Percentiles rank a stretch among this genome's conserved stretches.
phyloP scores from a whole-genome alignment of 176 grass and related monocot species.

The Tuctoria greenei region DNA sequence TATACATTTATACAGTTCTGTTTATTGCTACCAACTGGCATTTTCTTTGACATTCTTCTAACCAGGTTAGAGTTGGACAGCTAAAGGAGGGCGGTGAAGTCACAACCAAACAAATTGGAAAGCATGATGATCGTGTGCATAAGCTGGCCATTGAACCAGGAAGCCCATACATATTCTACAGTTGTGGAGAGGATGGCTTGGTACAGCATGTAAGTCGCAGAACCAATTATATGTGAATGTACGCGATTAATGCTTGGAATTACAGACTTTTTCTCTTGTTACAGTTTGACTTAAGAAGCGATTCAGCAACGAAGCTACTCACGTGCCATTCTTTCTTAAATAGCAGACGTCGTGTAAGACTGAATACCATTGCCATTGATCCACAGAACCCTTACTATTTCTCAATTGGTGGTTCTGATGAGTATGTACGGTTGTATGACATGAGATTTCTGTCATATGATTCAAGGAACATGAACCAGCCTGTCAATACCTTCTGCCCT shows the following conservation, averaged over 20 bases:
- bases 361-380: slow-evolving; percentile 79
- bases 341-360: slow-evolving; percentile 43
- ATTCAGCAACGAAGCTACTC: slow-evolving; percentile 60
- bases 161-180: slow-evolving; percentile 76
- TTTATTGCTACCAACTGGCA: not conserved
- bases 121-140: slow-evolving; percentile 53
- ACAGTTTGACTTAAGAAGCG: slow-evolving; percentile 86
- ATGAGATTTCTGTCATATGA: slow-evolving; percentile 39
- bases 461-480: slow-evolving; percentile 47
- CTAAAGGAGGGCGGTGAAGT: slow-evolving; percentile 53
- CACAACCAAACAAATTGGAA: slow-evolving; percentile 63
- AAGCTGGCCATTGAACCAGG: slow-evolving; percentile 74
- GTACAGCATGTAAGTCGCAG: slow-evolving; percentile 73
- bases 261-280: slow-evolving; percentile 22
- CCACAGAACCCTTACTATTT: slow-evolving; percentile 63
- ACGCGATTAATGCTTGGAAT: not conserved
- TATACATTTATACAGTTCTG: slow-evolving; percentile 2
- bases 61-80: slow-evolving; percentile 72
- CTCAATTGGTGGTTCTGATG: slow-evolving; percentile 67
- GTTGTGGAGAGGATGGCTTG: slow-evolving; percentile 80
- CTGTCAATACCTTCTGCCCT: slow-evolving; percentile 69
- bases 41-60: not conserved
- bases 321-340: slow-evolving; percentile 64
- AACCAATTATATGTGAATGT: slow-evolving; percentile 12
- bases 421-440: slow-evolving; percentile 82